These are phyloP conservation scores for Castanopsis chinensis DNA, from an alignment of 306 rosid species.

Conservation along the genomic window DNA sequence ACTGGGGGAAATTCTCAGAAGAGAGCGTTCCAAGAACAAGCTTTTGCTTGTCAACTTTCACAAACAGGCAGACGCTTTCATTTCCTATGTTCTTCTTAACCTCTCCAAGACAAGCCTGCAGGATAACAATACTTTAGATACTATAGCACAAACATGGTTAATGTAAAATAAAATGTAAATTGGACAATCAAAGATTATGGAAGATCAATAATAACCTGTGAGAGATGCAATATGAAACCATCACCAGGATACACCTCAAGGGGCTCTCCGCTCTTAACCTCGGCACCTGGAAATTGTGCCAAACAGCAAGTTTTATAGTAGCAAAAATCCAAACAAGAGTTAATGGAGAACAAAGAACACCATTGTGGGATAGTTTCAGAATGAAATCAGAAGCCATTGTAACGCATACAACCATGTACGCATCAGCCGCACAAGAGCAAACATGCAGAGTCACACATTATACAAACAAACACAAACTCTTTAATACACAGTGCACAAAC, in stretches of 20 bases:
- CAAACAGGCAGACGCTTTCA: constrained; percentile 50
- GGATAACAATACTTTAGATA: neutral
- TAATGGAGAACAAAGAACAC: neutral
- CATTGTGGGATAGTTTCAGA: neutral
- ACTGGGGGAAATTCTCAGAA: constrained; percentile 50
- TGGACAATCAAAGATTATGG: neutral
- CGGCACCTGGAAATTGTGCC: constrained; percentile 37
- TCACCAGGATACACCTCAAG: constrained; percentile 40
- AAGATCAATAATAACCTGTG: constrained; percentile 37
- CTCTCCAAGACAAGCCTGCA: constrained; percentile 64
- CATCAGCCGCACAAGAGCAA: neutral
- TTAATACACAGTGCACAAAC: neutral
- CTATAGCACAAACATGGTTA: neutral
- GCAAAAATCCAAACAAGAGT: neutral
- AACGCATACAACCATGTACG: no score
- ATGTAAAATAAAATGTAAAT: neutral
- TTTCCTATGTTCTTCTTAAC: constrained; percentile 48
- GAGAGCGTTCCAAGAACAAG: constrained; percentile 62
- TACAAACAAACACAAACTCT: neutral
- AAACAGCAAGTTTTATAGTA: neutral
- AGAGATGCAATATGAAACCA: constrained; percentile 38
- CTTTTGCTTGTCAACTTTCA: constrained; percentile 46
- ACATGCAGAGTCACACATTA: no score
- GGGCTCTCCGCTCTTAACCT: constrained; percentile 46
- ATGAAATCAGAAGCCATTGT: neutral